Conservation (phyloP, 352 stramenopile species). For the Phytophthora rubi region DNA sequence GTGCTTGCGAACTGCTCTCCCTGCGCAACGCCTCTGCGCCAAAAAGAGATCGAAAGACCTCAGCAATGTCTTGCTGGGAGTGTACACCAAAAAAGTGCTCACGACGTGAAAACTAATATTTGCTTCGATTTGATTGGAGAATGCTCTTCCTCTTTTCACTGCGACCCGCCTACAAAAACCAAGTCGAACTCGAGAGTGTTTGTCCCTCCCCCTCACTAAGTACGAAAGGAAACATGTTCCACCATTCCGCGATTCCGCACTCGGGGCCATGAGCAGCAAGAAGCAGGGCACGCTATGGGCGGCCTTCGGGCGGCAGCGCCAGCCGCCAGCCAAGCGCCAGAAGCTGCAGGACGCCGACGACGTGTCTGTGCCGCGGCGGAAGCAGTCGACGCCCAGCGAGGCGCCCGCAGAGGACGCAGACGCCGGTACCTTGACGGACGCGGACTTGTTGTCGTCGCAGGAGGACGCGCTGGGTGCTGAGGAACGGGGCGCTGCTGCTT, state of each 20-base stretch:
- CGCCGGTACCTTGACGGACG: constrained; percentile 60
- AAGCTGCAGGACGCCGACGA: constrained; percentile 22
- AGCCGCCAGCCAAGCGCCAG: constrained; percentile 32
- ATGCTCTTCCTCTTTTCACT: too few relatives aligned
- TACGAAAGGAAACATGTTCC: constrained; percentile 28
- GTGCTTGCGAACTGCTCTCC: too few relatives aligned
- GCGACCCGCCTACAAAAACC: constrained; percentile 17
- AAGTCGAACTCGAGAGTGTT: constrained; percentile 13
- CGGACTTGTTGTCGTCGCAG: constrained; percentile 63
- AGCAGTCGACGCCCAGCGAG: constrained; percentile 7
- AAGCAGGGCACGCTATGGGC: constrained; percentile 56
- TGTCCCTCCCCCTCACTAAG: constrained; percentile 7
- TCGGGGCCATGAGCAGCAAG: constrained; percentile 34
- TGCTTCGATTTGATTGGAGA: too few relatives aligned
- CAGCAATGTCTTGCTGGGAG: too few relatives aligned
- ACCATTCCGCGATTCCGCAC: constrained; percentile 26
- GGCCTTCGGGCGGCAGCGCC: constrained; percentile 46
- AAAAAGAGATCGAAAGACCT: too few relatives aligned
- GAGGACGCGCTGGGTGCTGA: constrained; percentile 41
- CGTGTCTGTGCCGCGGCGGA: constrained; percentile 13
- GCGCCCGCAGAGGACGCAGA: constrained; percentile 12
- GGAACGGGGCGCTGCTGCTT: constrained; percentile 3
- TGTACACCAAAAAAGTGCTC: too few relatives aligned
- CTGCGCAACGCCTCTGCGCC: too few relatives aligned
- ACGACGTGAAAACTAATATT: too few relatives aligned